Base-by-base conservation (phyloP, 495 filamentous ascomycete genomes). In the Aspergillus saccharolyticus region DNA sequence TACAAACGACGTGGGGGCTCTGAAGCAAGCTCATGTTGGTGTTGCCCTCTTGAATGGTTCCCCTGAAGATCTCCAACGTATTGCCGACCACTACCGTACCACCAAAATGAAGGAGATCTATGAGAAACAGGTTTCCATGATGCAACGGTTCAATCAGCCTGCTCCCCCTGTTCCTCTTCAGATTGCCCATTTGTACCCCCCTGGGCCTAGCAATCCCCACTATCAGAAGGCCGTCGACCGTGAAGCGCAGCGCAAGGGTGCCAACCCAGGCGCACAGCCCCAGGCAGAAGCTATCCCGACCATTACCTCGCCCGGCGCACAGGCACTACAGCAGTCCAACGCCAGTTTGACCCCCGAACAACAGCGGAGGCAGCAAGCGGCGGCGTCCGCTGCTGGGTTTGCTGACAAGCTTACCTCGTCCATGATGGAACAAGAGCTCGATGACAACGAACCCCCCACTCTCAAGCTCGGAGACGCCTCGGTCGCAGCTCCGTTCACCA, bases 81-180 rank as follows among this genome's bases (percentile, higher is more conserved):
- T 99, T 60, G 85, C 87, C 15, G 93, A 97, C 60, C 91, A 99
- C 71, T 89, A 88, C 62, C 85, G 94, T 46, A 91, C 86, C 59
- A 95, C 89, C 39, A 96, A 91, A 80, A 95, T 99, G 87, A 97
- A 96, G 79, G 92, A 96, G 60, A 81, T 99, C 44, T 99, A 99
- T 64, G 91, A 99, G 75, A 97, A 97, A 77, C 94, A 99, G 69
- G 80, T 86, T 47, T 71, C 80, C 42, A 81, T 99, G 73, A 96
- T 97, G 89, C 81, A 86, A 58, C 81, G 91, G 52, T 99, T 97
- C 79, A 93, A 92, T 69, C 91, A 96, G 70, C 90, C 91, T 2
- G 63, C 84, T 2, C 95, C 95, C 20, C 94, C 94, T 0, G 92
- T 97, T 1, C 94, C 94, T 30, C 75, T 85, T 49, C 78, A 89